phyloP scores from a whole-genome alignment of 2,329 filamentous ascomycete genomes.

The Colletotrichum zoysiae region DNA sequence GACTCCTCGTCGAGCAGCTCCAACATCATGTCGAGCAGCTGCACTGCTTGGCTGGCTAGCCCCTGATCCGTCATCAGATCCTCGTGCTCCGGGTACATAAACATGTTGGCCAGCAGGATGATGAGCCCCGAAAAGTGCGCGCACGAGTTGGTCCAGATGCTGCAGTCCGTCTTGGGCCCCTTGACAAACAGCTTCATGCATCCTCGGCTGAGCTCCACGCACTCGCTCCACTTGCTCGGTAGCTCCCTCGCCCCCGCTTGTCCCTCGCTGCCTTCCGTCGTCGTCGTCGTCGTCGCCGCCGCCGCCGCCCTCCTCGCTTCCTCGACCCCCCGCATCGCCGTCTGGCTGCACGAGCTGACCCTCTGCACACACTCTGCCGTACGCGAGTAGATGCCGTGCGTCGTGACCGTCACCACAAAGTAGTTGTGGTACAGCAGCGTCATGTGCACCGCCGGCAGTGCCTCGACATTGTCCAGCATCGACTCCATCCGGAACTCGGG shows the following conservation, averaged over 20 bases:
- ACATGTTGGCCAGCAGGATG: slow-evolving; percentile 51
- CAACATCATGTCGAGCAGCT: slow-evolving; percentile 46
- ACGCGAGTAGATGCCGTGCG: slow-evolving; percentile 55
- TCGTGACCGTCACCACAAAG: slow-evolving; percentile 51
- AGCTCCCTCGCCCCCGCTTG: slow-evolving; percentile 37
- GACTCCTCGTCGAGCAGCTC: slow-evolving; percentile 1
- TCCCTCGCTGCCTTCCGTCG: slow-evolving; percentile 33
- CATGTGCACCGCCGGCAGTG: slow-evolving; percentile 50
- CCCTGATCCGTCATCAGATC: slow-evolving; percentile 47
- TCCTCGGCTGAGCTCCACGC: slow-evolving; percentile 50
- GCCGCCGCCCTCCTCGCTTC: neutral
- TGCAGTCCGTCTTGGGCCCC: slow-evolving; percentile 48
- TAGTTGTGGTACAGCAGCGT: slow-evolving; percentile 54
- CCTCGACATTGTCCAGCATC: slow-evolving; percentile 43
- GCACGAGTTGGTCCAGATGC: slow-evolving; percentile 49
- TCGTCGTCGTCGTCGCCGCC: neutral
- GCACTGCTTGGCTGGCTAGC: slow-evolving; percentile 46
- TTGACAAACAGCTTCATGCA: slow-evolving; percentile 51
- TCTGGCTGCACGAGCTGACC: slow-evolving; percentile 48
- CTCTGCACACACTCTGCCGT: slow-evolving; percentile 53
- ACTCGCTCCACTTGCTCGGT: slow-evolving; percentile 50
- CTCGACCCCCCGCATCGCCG: slow-evolving; percentile 45
- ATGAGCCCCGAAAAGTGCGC: slow-evolving; percentile 52
- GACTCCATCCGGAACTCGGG: slow-evolving; percentile 51
- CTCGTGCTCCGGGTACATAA: slow-evolving; percentile 47